Conservation (phyloP, 2,329 filamentous ascomycete genomes). For the Teratosphaeria destructans region DNA sequence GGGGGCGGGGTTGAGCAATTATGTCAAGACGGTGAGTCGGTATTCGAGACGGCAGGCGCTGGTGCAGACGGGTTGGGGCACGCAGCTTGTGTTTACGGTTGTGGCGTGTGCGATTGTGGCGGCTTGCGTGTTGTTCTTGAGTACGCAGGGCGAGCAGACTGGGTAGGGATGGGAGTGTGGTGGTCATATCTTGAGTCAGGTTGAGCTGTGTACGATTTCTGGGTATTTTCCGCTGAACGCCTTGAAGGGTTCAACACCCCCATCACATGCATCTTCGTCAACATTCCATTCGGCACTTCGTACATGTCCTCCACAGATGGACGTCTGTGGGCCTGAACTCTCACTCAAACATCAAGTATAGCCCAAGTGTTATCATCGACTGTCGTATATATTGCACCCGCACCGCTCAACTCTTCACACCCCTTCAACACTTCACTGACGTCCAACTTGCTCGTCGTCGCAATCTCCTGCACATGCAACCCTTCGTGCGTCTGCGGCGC, state of each 20-base stretch:
- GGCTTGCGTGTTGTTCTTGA: constrained; percentile 54
- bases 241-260: neutral
- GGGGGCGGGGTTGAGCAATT: constrained; percentile 69
- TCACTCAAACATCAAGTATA: constrained; percentile 54
- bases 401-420: constrained; percentile 67
- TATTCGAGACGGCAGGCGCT: constrained; percentile 71
- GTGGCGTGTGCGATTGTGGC: constrained; percentile 54
- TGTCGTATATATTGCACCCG: constrained; percentile 78
- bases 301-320: neutral
- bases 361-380: constrained; percentile 90
- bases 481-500: constrained; percentile 69
- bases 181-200: too few species aligned
- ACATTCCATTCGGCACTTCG: neutral
- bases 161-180: neutral
- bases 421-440: constrained; percentile 61
- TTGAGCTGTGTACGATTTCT: too few species aligned
- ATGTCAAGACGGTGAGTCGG: constrained; percentile 70
- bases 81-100: constrained; percentile 62
- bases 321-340: neutral
- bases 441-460: constrained; percentile 53
- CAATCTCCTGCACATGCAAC: constrained; percentile 68
- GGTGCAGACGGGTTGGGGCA: constrained; percentile 90
- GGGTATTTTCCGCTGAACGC: too few species aligned
- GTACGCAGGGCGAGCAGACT: constrained; percentile 24
- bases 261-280: neutral